These are phyloP conservation scores for Ajuga reptans DNA, from an alignment of 305 asterid genomes.

Conservation along the genomic window DNA sequence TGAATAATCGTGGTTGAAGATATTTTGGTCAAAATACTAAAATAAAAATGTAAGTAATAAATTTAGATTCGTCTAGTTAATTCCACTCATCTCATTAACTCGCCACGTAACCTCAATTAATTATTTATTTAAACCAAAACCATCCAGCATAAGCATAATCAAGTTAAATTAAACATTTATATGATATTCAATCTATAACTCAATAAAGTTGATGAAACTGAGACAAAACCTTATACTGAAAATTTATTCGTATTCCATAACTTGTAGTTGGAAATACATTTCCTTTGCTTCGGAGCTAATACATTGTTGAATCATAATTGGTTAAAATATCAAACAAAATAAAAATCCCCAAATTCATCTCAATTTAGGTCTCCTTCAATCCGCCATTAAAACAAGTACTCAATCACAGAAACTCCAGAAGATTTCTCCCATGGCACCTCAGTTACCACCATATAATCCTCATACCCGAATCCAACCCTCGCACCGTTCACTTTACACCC, in stretches of 20 bases:
- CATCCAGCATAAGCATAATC: too few relatives aligned
- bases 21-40: too few relatives aligned
- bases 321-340: neutral
- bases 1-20: too few relatives aligned
- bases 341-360: conserved; percentile 2
- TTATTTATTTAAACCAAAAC: too few relatives aligned
- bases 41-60: too few relatives aligned
- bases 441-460: conserved; percentile 35
- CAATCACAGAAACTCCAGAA: conserved; percentile 40
- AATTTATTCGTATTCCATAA: conserved; percentile 25
- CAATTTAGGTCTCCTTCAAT: neutral
- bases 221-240: neutral
- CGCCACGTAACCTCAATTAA: too few relatives aligned
- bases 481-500: conserved; percentile 40
- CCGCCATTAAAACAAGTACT: conserved; percentile 41
- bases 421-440: conserved; percentile 59
- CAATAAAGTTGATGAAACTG: too few relatives aligned
- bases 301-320: conserved; percentile 4
- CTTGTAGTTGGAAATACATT: conserved; percentile 18
- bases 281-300: conserved; percentile 20
- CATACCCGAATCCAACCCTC: conserved; percentile 37
- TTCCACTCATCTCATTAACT: too few relatives aligned
- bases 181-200: too few relatives aligned
- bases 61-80: too few relatives aligned
- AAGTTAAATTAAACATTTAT: too few relatives aligned